phyloP scores from a whole-genome alignment of 768 basidiomycete genomes.

The Podaxis sp. region DNA sequence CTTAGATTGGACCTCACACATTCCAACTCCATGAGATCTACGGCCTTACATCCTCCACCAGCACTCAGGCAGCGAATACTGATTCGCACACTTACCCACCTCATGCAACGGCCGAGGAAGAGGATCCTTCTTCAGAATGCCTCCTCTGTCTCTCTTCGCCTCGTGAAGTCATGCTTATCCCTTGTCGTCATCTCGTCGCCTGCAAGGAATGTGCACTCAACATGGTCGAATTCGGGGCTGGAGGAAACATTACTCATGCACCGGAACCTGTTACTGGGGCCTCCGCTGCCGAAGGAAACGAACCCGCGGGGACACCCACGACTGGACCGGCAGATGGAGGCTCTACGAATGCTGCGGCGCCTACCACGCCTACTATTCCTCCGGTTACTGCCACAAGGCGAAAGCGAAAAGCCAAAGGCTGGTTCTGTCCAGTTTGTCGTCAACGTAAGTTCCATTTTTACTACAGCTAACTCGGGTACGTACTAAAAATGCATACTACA shows the following conservation, averaged over 20 bases:
- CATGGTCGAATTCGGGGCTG: slow-evolving; percentile 97
- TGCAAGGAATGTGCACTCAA: slow-evolving; percentile 95
- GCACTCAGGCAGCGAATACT: slow-evolving; percentile 34
- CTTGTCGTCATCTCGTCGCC: slow-evolving; percentile 92
- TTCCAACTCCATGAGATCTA: slow-evolving; percentile 97
- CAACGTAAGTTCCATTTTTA: slow-evolving; percentile 66
- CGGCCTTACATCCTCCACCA: slow-evolving; percentile 69
- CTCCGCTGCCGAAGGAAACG: slow-evolving; percentile 26
- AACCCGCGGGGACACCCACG: slow-evolving; percentile 37
- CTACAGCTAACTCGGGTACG: not conserved
- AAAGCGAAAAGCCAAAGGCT: slow-evolving; percentile 94
- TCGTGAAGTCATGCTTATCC: slow-evolving; percentile 89
- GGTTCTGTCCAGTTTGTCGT: slow-evolving; percentile 96
- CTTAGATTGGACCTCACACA: slow-evolving; percentile 85
- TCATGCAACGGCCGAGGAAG: slow-evolving; percentile 47
- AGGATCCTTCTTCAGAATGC: slow-evolving; percentile 84
- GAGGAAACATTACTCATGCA: slow-evolving; percentile 75
- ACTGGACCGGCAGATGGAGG: slow-evolving; percentile 24
- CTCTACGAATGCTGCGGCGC: slow-evolving; percentile 27
- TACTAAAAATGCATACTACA: not conserved
- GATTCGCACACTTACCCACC: slow-evolving; percentile 37
- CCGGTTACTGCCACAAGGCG: slow-evolving; percentile 52
- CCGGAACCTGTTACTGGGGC: slow-evolving; percentile 38
- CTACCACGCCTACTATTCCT: slow-evolving; percentile 25
- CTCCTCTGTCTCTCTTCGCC: slow-evolving; percentile 87